These are phyloP conservation scores for Cutaneotrichosporon arboriforme DNA, from an alignment of 1,284 basidiomycete genomes.

Conservation along the genomic window DNA sequence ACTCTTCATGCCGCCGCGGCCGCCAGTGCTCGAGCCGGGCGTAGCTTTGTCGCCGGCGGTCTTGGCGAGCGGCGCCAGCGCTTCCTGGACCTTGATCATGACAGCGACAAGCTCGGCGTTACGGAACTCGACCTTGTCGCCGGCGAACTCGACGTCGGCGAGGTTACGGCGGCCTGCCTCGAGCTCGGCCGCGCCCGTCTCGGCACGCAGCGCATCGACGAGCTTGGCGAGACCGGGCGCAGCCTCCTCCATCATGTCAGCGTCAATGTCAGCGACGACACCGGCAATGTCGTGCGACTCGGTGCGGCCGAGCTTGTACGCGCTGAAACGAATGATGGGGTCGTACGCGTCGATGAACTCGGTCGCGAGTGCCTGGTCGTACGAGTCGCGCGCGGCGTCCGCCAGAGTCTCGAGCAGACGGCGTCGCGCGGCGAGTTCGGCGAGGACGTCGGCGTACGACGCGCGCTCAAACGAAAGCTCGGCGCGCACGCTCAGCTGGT, in stretches of 20 bases:
- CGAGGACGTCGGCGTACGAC: slow-evolving; percentile 71
- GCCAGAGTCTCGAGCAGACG: slow-evolving; percentile 67
- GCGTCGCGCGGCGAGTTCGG: slow-evolving; percentile 68
- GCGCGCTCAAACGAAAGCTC: slow-evolving; percentile 53
- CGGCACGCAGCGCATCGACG: slow-evolving; percentile 29
- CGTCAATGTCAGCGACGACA: slow-evolving; percentile 67
- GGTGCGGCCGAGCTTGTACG: slow-evolving; percentile 65
- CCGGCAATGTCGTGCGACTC: slow-evolving; percentile 77
- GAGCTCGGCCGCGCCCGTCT: slow-evolving; percentile 49
- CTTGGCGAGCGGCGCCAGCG: slow-evolving; percentile 53
- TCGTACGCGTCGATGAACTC: slow-evolving; percentile 81
- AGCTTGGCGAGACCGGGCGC: slow-evolving; percentile 33
- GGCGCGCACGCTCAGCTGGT: slow-evolving; percentile 46
- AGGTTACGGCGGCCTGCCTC: slow-evolving; percentile 56
- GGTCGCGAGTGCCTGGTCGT: slow-evolving; percentile 81
- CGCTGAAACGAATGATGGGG: slow-evolving; percentile 85
- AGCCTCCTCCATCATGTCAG: slow-evolving; percentile 56
- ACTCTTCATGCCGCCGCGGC: slow-evolving; percentile 49
- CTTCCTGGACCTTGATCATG: slow-evolving; percentile 74
- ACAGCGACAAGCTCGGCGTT: slow-evolving; percentile 89
- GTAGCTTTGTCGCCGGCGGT: slow-evolving; percentile 46
- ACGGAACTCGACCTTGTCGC: slow-evolving; percentile 73
- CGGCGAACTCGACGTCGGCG: slow-evolving; percentile 69
- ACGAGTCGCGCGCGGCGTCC: slow-evolving; percentile 55
- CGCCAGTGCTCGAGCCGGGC: not conserved